These are phyloP conservation scores for Fraxinus latifolia DNA, from an alignment of 305 asterid genomes.

Conservation along the genomic window DNA sequence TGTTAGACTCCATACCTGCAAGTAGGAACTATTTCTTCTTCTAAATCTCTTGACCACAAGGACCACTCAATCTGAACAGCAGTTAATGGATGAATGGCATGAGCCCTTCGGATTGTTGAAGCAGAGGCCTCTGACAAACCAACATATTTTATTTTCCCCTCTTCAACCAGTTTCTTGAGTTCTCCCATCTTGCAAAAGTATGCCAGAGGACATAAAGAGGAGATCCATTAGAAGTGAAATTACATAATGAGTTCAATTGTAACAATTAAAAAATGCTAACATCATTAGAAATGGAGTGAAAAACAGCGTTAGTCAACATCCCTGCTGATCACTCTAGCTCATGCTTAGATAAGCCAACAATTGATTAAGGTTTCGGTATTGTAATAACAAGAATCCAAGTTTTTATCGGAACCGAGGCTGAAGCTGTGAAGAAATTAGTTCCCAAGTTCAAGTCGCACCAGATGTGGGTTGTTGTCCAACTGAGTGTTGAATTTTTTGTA, in stretches of 20 bases:
- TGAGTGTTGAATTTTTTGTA: background rate
- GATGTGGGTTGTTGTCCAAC: background rate
- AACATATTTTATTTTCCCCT: constrained; percentile 32
- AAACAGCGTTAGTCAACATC: background rate
- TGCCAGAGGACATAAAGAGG: background rate
- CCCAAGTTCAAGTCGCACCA: background rate
- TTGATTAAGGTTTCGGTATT: background rate
- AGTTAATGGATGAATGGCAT: constrained; percentile 32
- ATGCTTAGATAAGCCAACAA: background rate
- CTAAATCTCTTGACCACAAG: constrained; percentile 35
- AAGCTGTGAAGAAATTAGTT: background rate
- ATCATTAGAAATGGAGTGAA: background rate
- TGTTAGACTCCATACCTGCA: constrained; percentile 21
- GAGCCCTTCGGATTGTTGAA: constrained; percentile 39
- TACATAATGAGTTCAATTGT: background rate
- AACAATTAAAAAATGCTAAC: background rate
- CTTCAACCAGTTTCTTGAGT: constrained; percentile 33
- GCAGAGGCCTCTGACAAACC: constrained; percentile 36
- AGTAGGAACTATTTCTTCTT: constrained; percentile 30
- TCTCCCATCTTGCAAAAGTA: constrained; percentile 30
- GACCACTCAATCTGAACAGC: constrained; percentile 37
- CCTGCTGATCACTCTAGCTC: background rate
- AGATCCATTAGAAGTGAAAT: background rate
- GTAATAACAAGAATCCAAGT: background rate
- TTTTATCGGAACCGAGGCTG: background rate